Evolutionary conservation across 352 stramenopile genomes (phyloP).

Genomic region (Thalassiosira pacifica): DNA sequence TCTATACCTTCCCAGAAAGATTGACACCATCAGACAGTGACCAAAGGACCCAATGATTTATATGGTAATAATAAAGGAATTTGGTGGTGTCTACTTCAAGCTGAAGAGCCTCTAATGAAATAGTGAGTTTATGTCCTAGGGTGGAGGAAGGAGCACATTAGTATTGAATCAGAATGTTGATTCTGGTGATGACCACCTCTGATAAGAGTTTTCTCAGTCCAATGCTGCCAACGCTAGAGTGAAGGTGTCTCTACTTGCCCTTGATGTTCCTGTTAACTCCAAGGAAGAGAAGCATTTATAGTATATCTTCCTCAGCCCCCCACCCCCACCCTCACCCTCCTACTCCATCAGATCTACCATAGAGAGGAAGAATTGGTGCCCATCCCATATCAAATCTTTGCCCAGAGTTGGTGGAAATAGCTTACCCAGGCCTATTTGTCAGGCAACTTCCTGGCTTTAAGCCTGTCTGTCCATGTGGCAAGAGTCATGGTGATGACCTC

Average conservation of each 20-base stretch:
- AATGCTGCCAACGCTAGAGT: conserved; percentile 8
- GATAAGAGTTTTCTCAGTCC: no score
- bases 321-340: no score
- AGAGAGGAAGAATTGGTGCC: conserved; percentile 5
- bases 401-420: conserved; percentile 42
- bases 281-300: background rate
- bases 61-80: no score
- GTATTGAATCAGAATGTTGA: conserved; percentile 10
- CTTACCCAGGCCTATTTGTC: conserved; percentile 29
- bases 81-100: background rate
- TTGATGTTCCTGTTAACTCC: conserved; percentile 17
- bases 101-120: background rate
- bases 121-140: background rate
- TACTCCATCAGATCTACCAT: no score
- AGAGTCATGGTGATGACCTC: background rate
- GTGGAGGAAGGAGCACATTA: background rate
- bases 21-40: conserved; percentile 16
- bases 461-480: conserved; percentile 20
- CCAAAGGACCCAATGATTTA: background rate
- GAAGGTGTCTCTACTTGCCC: conserved; percentile 9
- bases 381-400: conserved; percentile 22
- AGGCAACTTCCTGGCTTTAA: background rate
- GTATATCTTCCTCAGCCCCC: no score
- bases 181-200: background rate
- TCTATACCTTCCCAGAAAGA: conserved; percentile 25